Percentiles rank a stretch among this genome's conserved stretches.
phyloP scores from a whole-genome alignment of 2,329 filamentous ascomycete genomes.

The Coleophoma crateriformis region DNA sequence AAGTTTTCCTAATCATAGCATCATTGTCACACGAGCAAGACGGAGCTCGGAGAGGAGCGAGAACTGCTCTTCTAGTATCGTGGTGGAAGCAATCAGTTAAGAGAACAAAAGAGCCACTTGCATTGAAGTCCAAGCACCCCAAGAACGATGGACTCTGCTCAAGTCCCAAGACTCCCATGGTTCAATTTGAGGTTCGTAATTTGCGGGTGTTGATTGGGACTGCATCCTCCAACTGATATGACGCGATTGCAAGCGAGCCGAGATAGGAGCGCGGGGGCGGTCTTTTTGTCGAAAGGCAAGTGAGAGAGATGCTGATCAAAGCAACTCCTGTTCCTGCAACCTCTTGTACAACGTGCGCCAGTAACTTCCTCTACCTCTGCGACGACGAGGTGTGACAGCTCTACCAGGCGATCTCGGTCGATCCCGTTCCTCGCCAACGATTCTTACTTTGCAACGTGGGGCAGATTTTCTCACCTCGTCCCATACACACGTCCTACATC shows the following conservation, averaged over 20 bases:
- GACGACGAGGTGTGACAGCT: not conserved
- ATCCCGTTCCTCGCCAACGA: not conserved
- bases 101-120: too few species aligned
- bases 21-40: too few species aligned
- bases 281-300: not conserved
- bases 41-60: too few species aligned
- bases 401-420: not conserved
- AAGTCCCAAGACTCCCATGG: too few species aligned
- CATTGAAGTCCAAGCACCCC: too few species aligned
- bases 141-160: too few species aligned
- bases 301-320: not conserved
- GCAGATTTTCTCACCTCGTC: conserved; percentile 3
- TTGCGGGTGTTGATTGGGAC: not conserved
- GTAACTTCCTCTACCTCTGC: not conserved
- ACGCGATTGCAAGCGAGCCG: not conserved
- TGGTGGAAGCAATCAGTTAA: too few species aligned
- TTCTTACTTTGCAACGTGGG: not conserved
- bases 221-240: not conserved
- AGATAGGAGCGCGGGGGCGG: not conserved
- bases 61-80: too few species aligned
- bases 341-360: not conserved
- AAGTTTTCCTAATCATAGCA: too few species aligned
- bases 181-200: not conserved
- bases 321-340: not conserved
- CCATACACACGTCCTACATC: not conserved